Evolutionary conservation across 106 monocot species (phyloP), one percentile per base, ranked within the genome.

Genomic region (Vanilla planifolia): DNA sequence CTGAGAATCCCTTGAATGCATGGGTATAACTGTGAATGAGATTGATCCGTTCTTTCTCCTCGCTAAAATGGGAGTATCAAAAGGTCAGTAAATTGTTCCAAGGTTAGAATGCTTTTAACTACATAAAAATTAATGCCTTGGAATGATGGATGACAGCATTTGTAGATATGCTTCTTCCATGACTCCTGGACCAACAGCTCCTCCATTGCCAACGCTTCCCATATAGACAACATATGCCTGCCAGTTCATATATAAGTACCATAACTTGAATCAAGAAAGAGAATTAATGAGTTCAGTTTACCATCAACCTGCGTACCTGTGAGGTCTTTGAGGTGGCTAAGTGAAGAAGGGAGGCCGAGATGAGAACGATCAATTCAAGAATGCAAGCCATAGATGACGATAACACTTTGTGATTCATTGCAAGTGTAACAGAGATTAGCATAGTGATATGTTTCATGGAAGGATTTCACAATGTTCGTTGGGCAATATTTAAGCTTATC

Each of bases 211-310:
- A 27, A n/a, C 48, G 59, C 79, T 76, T 33, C 95, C 95, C 86
- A 90, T 78, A 63, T 96, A 96, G 45, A 96, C 76, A 32, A 96
- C 71, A 77, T 90, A 96, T 26, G 78, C 65, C 94, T 95, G 78
- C 30, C 3, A 15, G 53, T 53, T 53, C 30, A 53, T n/a, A 14
- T 22, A 53, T 29, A 16, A 9, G 13, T 34, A 8, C 48, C 1
- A 47, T 34, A n/a, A 28, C 50, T 64, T 47, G 35, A 37, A 51
- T 24, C 16, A 25, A 47, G 14, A 42, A 1, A 17, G 46, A 35
- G 34, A 30, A 47, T 34, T 2, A 28, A 42, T 22, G 22, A 34
- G 14, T 29, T 27, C 5, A 37, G 13, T 33, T 0, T 9, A 24
- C 5, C 5, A 24, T 33, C 8, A 23, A 3, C 17, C 1, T 29